phyloP scores from a whole-genome alignment of 2,329 filamentous ascomycete species.

The Aspergillus neoniger region DNA sequence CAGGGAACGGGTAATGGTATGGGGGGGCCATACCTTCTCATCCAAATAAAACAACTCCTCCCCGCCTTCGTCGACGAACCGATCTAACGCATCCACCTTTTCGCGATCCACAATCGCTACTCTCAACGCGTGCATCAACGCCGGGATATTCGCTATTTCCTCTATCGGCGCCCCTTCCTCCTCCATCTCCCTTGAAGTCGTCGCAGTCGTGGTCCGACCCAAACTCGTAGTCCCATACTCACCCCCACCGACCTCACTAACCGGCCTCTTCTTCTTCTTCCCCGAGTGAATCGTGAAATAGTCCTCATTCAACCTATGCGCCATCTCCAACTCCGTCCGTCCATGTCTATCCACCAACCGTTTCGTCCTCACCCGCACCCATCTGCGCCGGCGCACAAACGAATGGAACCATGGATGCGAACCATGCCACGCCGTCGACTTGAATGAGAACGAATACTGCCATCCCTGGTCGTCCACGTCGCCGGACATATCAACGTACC shows the following conservation, averaged over 20 bases:
- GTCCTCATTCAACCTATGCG: conserved; percentile 70
- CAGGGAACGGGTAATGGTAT: too few species aligned
- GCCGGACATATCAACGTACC: conserved; percentile 76
- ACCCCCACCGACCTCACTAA: conserved; percentile 41
- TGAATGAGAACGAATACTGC: conserved; percentile 93
- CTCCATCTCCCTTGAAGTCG: conserved; percentile 30
- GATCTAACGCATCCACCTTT: conserved; percentile 80
- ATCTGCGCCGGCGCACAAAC: conserved; percentile 85
- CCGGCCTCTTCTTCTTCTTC: conserved; percentile 49
- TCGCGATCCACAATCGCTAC: conserved; percentile 80
- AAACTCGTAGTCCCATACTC: conserved; percentile 30
- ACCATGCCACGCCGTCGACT: conserved; percentile 80
- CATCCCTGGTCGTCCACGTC: conserved; percentile 88
- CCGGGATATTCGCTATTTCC: conserved; percentile 65
- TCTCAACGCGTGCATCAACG: conserved; percentile 69
- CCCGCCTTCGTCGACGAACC: conserved; percentile 75
- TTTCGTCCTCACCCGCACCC: conserved; percentile 79
- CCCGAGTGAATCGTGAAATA: conserved; percentile 73
- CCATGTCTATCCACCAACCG: conserved; percentile 43
- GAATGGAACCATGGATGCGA: conserved; percentile 90
- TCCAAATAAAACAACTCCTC: conserved; percentile 76
- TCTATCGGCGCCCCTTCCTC: conserved; percentile 50
- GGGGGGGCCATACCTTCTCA: conserved; percentile 50
- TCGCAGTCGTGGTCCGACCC: conserved; percentile 43
- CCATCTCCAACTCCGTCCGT: conserved; percentile 44